Base-by-base conservation (phyloP, 2,329 filamentous ascomycete species). In the Exserohilum rostratum region DNA sequence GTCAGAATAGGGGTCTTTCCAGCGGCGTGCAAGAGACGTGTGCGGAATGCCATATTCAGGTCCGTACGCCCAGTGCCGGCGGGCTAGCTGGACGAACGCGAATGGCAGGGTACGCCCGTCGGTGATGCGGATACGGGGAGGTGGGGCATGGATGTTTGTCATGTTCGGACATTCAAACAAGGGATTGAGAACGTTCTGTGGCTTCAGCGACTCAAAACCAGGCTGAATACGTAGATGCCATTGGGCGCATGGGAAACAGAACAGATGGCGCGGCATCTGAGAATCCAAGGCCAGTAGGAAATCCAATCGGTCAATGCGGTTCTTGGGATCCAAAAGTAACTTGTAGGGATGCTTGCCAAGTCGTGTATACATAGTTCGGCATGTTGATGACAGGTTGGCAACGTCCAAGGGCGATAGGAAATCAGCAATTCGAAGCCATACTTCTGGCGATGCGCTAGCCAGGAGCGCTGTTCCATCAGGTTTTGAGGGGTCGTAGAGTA, bases 191-290 rank as follows among this genome's bases (percentile, higher is more conserved):
- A 85, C 76, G 40, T 80, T 78, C 25, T 82, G 76, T 2, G 82
- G 80, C 61, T 82, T 82, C 12, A 87, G 69, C 10, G 76, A 78
- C 64, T 87, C 85, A 30, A 76, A 60, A 15, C 84, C 85, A 31
- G 78, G 77, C 46, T 81, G 76, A 1, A 77, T 82, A 38, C 85
- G 80, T 5, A 77, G 69, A 65, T 87, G 85, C 68, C 82, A 87
- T 50, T 71, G 75, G 12, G 73, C 78, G 65, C 85, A 87, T 5
- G 80, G 79, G 64, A 85, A 84, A 69, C 85, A 87, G 49, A 87
- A 78, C 6, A 87, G 76, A 61, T 87, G 83, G 31, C 79, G 74
- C 2, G 85, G 84, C 15, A 85, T 73, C 13, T 77, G 67, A 11
- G 72, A 66, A 56, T 87, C 83, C 64, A 86, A 76, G 2, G 71